phyloP scores from a whole-genome alignment of 495 filamentous ascomycete species.

The Aspergillus taichungensis region DNA sequence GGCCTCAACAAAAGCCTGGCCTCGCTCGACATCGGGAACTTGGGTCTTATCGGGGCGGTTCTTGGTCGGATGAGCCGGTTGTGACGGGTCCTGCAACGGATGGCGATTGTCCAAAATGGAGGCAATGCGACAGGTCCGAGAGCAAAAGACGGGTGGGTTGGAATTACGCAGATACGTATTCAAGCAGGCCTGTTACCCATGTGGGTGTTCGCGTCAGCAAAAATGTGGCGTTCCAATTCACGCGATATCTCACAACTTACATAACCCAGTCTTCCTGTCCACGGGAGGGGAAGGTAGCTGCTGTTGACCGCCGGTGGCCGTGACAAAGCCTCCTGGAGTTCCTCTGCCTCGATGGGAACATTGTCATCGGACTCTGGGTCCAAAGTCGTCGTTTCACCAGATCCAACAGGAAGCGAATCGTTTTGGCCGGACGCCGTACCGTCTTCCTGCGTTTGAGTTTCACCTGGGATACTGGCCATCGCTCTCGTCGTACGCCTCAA shows the following conservation, averaged over 20 bases:
- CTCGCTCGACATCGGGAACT: conserved; percentile 51
- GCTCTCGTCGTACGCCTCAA: too few relatives aligned
- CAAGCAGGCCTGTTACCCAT: conserved; percentile 58
- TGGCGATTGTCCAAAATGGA: conserved; percentile 86
- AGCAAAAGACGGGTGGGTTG: conserved; percentile 82
- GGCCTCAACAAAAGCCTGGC: conserved; percentile 63
- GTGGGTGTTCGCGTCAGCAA: conserved; percentile 5
- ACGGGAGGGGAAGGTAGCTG: conserved; percentile 77
- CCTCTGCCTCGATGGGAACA: conserved; percentile 30
- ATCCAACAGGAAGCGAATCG: conserved; percentile 1
- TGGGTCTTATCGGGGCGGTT: conserved; percentile 70
- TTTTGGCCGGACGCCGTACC: too few relatives aligned
- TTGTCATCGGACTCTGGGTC: conserved; percentile 44
- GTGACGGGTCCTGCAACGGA: conserved; percentile 62
- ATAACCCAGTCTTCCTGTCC: conserved; percentile 89
- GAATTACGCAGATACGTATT: conserved; percentile 87
- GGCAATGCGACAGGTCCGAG: conserved; percentile 82
- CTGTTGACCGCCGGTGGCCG: conserved; percentile 76
- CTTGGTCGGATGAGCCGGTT: conserved; percentile 71
- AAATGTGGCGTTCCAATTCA: too few relatives aligned
- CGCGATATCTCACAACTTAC: conserved; percentile 36
- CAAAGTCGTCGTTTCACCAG: conserved; percentile 8
- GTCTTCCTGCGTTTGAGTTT: too few relatives aligned
- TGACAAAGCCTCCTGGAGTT: conserved; percentile 42
- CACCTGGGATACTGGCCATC: too few relatives aligned